These are phyloP conservation scores for Mercurialis annua DNA, from an alignment of 345 rosid genomes.

Conservation along the genomic window DNA sequence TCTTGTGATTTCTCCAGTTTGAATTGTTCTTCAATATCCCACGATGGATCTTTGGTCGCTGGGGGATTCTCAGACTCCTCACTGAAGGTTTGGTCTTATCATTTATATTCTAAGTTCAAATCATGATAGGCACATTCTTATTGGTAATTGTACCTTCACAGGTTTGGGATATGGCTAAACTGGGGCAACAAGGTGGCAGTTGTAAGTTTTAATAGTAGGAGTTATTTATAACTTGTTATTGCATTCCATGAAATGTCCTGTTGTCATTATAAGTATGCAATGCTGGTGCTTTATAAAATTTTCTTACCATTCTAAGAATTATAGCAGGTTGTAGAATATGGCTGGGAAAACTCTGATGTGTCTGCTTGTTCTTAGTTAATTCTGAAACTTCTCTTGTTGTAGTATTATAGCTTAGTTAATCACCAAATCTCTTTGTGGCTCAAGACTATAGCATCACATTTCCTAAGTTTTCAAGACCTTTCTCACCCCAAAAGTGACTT, in stretches of 20 bases:
- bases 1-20: constrained; percentile 41
- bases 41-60: constrained; percentile 95
- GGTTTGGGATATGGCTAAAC: constrained; percentile 99
- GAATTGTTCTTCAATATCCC: constrained; percentile 88
- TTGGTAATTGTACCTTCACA: constrained; percentile 34
- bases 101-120: neutral
- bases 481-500: neutral
- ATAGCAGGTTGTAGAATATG: neutral
- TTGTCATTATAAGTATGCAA: neutral
- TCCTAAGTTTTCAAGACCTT: neutral
- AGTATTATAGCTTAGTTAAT: neutral
- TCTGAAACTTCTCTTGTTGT: neutral
- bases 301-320: neutral
- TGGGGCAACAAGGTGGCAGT: constrained; percentile 61
- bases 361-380: neutral
- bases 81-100: constrained; percentile 51
- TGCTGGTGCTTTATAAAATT: neutral
- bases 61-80: constrained; percentile 98
- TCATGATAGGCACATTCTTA: constrained; percentile 9
- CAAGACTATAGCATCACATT: neutral
- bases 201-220: constrained; percentile 41
- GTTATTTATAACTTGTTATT: neutral
- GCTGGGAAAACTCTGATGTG: neutral
- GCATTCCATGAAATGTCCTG: neutral
- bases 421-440: neutral